phyloP scores from a whole-genome alignment of 768 basidiomycete genomes.

The Tubosaeta sp. region DNA sequence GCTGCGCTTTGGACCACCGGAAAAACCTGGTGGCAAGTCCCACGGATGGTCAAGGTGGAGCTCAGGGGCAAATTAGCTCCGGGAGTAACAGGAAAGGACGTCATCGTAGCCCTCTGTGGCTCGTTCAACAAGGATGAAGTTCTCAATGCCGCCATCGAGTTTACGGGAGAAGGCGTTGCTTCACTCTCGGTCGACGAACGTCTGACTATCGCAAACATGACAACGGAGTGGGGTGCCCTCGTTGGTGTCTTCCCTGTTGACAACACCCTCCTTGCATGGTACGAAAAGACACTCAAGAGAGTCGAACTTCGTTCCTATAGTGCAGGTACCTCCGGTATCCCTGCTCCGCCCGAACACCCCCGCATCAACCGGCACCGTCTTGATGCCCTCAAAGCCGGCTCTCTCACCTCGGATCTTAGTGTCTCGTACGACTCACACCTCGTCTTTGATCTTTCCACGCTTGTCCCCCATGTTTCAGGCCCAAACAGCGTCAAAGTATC shows the following conservation, averaged over 20 bases:
- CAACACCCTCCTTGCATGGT: conserved; percentile 78
- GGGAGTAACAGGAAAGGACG: conserved; percentile 97
- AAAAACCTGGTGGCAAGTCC: conserved; percentile 99
- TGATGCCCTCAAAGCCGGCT: conserved; percentile 51
- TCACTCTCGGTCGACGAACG: conserved; percentile 85
- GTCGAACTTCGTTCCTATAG: conserved; percentile 76
- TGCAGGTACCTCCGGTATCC: conserved; percentile 43
- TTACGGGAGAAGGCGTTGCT: conserved; percentile 82
- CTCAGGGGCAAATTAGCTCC: conserved; percentile 74
- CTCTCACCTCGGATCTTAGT: conserved; percentile 65
- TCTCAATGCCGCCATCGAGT: conserved; percentile 94
- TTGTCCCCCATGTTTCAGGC: conserved; percentile 94
- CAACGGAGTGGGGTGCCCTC: conserved; percentile 98
- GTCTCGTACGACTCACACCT: conserved; percentile 86
- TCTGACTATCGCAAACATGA: conserved; percentile 98
- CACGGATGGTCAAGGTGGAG: conserved; percentile 93
- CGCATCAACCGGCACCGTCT: conserved; percentile 77
- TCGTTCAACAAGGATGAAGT: conserved; percentile 97
- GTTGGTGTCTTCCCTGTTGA: conserved; percentile 96
- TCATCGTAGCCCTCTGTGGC: conserved; percentile 95
- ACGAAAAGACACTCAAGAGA: conserved; percentile 67
- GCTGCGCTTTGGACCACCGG: conserved; percentile 98
- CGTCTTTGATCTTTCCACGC: conserved; percentile 85
- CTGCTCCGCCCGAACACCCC: conserved; percentile 75
- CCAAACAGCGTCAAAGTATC: conserved; percentile 98